Percentiles rank a stretch among this genome's conserved stretches.
These are phyloP conservation scores for Peribolospora baueri DNA, from an alignment of 768 basidiomycete species.

Conservation along the genomic window DNA sequence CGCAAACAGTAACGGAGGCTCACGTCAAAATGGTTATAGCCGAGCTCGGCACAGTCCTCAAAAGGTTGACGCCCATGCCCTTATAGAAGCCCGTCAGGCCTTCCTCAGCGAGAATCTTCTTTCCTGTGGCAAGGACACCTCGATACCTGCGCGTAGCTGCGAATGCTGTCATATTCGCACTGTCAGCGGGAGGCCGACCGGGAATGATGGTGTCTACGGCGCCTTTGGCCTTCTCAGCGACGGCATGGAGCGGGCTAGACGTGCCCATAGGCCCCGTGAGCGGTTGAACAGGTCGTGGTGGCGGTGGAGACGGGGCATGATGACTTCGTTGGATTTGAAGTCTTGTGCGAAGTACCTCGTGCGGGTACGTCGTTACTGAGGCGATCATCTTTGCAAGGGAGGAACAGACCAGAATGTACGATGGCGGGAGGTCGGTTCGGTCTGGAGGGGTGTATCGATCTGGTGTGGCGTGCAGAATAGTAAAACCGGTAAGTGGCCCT, in stretches of 20 bases:
- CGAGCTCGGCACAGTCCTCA: conserved; percentile 86
- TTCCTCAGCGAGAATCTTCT: conserved; percentile 49
- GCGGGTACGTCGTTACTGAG: conserved; percentile 83
- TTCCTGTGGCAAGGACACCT: conserved; percentile 50
- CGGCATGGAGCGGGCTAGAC: conserved; percentile 22
- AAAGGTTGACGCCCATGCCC: conserved; percentile 75
- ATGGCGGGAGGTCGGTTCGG: conserved; percentile 27
- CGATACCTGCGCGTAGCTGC: conserved; percentile 13
- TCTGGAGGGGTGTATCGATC: conserved; percentile 4
- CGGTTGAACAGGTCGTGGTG: conserved; percentile 31
- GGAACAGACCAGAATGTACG: conserved; percentile 60
- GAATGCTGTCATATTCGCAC: too few relatives aligned
- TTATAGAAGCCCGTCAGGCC: conserved; percentile 79
- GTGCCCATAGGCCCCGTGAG: conserved; percentile 31
- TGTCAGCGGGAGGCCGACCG: too few relatives aligned
- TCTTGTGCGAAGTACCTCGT: conserved; percentile 96
- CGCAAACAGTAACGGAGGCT: conserved; percentile 14
- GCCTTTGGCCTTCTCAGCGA: background rate
- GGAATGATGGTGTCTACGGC: background rate
- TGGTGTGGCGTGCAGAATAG: conserved; percentile 11
- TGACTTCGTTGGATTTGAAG: conserved; percentile 41
- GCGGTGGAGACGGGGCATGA: conserved; percentile 20
- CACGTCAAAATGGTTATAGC: conserved; percentile 90
- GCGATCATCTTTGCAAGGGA: conserved; percentile 91
- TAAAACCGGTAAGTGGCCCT: conserved; percentile 14